Evolutionary conservation across 2,329 filamentous ascomycete genomes (phyloP), one percentile per base, ranked within the genome.

Genomic region (Fonsecaea pugnacius): DNA sequence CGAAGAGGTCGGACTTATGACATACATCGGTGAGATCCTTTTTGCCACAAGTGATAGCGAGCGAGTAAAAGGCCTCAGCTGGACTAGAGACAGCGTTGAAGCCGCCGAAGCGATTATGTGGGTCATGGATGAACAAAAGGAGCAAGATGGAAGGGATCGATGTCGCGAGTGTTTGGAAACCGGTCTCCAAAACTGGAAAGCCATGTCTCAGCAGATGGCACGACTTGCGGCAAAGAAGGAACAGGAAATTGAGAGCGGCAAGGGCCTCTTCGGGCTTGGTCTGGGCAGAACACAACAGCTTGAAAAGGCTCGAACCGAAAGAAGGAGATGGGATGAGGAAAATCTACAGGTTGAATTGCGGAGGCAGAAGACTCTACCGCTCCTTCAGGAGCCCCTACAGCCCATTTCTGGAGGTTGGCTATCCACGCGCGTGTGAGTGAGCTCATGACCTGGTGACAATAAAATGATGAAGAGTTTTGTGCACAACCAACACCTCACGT

Each of bases 21-120:
- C 92, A 27, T 95, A 96, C 76, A 94, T 98, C 67, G 94, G 94
- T 64, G 94, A 98, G 78, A 96, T 98, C 58, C 84, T 98, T 35
- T 97, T 90, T 76, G 86, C 91, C 0, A 85, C 85, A 4, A 83
- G 85, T n/a, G 78, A 80, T 18, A 79, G 76, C 18, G 69, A 70
- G 46, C 80, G 81, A 57, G 87, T 91, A 55, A 88, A 90, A 66
- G 94, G 92, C 0, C 82, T 97, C 1, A 87, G 88, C 5, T 98
- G 94, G 94, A 96, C 94, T 0, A 86, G 92, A 61, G 91, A 96
- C 67, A 92, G 90, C 30, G 91, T 96, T 35, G 89, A 93, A 70
- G 79, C 90, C 1, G 90, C 92, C 2, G 92, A 93, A 76, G 83
- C 88, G 66, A 87, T 87, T 71, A 82, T 87, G 48, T 85, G 82